Percentiles rank a stretch among this genome's conserved stretches.
These are phyloP conservation scores for Pyricularia grisea DNA, from an alignment of 2,329 filamentous ascomycete genomes.

Conservation along the genomic window DNA sequence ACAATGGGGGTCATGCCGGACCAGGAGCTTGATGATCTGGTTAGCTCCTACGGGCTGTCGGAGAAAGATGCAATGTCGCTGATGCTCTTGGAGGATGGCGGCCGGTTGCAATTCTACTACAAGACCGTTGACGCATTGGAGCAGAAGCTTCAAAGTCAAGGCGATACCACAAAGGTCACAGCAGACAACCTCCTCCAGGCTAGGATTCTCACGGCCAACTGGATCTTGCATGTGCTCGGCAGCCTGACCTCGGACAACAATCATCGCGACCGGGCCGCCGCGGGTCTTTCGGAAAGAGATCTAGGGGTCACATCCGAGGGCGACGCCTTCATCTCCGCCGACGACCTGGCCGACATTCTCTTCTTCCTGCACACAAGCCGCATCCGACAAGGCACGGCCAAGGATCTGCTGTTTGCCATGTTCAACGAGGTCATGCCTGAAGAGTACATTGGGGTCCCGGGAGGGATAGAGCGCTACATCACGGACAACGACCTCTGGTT, in stretches of 20 bases:
- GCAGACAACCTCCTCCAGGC: conserved; percentile 22
- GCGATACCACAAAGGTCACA: conserved; percentile 8
- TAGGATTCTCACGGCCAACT: conserved; percentile 42
- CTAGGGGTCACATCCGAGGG: conserved; percentile 31
- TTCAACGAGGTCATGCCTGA: conserved; percentile 24
- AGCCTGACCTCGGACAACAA: conserved; percentile 47
- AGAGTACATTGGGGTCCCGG: conserved; percentile 24
- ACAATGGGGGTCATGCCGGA: conserved; percentile 68
- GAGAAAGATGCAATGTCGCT: conserved; percentile 78
- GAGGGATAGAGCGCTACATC: conserved; percentile 22
- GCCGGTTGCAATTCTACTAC: conserved; percentile 74
- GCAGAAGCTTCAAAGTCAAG: conserved; percentile 8
- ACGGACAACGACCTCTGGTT: conserved; percentile 44
- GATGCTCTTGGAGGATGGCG: conserved; percentile 66
- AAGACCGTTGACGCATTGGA: conserved; percentile 46
- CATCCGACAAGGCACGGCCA: conserved; percentile 49
- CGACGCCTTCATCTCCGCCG: conserved; percentile 36
- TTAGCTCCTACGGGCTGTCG: conserved; percentile 56
- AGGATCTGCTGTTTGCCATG: conserved; percentile 45
- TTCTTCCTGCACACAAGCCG: conserved; percentile 33
- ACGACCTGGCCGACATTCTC: conserved; percentile 40
- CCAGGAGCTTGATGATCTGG: conserved; percentile 52
- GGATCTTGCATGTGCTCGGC: conserved; percentile 69
- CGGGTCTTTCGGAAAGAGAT: conserved; percentile 5
- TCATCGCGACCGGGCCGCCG: conserved; percentile 6